These are phyloP conservation scores for Sporothrix schenckii DNA, from an alignment of 2,329 filamentous ascomycete species.

Conservation along the genomic window DNA sequence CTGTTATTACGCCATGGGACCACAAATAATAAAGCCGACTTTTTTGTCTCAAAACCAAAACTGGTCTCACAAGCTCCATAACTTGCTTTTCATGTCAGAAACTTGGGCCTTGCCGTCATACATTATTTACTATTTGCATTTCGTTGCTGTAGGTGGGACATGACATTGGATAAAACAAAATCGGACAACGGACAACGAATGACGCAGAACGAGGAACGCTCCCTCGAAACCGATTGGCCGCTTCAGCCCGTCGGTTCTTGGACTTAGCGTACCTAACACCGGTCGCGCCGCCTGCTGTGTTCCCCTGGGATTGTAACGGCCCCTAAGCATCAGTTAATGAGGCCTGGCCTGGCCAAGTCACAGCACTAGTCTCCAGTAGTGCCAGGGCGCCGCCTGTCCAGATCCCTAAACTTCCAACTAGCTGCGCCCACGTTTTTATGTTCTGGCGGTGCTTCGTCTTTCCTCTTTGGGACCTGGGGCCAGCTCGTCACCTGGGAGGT, in stretches of 20 bases:
- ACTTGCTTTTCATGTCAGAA: constrained; percentile 7
- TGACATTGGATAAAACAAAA: not conserved
- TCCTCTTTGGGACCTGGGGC: constrained; percentile 21
- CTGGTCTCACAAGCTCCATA: not conserved
- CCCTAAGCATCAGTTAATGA: not conserved
- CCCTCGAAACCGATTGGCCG: not conserved
- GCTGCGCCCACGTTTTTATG: not conserved
- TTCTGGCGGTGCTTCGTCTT: constrained; percentile 5
- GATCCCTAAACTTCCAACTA: not conserved
- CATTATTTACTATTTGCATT: not conserved
- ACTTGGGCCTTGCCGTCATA: constrained; percentile 5
- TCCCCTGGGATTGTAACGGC: not conserved
- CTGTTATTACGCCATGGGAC: not conserved
- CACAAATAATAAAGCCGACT: not conserved
- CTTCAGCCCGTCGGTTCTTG: constrained; percentile 9
- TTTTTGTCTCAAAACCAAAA: not conserved
- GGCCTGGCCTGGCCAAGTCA: not conserved
- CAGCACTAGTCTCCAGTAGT: not conserved
- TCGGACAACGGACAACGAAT: not conserved
- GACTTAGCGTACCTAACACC: too few relatives aligned
- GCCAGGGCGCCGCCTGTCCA: not conserved
- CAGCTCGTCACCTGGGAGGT: not conserved
- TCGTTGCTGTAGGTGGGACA: not conserved
- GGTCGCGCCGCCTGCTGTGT: too few relatives aligned
- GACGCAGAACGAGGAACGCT: not conserved